Base-by-base conservation (phyloP, 352 stramenopile genomes). In the Globisporangium cederbergense region DNA sequence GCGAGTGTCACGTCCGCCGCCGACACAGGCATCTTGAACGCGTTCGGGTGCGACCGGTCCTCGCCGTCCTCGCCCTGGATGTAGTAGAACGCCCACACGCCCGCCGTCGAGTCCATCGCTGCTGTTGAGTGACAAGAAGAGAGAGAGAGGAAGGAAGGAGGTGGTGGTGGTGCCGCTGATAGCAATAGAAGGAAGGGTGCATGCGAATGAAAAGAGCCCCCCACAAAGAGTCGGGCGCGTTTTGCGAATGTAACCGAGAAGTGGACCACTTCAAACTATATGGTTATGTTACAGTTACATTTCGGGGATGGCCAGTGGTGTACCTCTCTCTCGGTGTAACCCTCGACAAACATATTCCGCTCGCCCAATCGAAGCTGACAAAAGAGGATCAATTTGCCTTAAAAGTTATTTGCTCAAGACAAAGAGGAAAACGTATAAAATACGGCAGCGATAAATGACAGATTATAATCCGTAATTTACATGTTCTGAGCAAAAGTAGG, bases 71-170 rank as follows among this genome's bases (percentile, higher is more conserved):
- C 86, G 16, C 83, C 86, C 72, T 95, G 86, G 68, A 95, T 82
- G 68, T 92, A 92, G 80, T 95, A 95, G 73, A 95, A 95, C 53
- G 79, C 84, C 86, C 86, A 95, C 46, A 90, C 62, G 30, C 73
- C 77, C 30, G 53, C 52, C 20, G 54, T 57, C 52, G 63, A 56
- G 50, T 71, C 51, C 69, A 72, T 71, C 65, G 64, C 52, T 45
- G 52, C 32, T 22, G 30, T 61, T 42, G 49, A n/a, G 60, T 28
- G 53, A 32, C 20, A 45, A 32, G n/a, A n/a, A 34, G 40, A 38
- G 30, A 51, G 43, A 18, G 20, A 43, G 20, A 25, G 9, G 47
- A 38, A 28, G 14, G 36, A 34, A 45, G 32, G 32, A 32, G 25
- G 25, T 28, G 25, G 25, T 25, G 36, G 51, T 46, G 52, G 16